Conservation (phyloP, 1,284 basidiomycete species). For the Trametes versicolor region DNA sequence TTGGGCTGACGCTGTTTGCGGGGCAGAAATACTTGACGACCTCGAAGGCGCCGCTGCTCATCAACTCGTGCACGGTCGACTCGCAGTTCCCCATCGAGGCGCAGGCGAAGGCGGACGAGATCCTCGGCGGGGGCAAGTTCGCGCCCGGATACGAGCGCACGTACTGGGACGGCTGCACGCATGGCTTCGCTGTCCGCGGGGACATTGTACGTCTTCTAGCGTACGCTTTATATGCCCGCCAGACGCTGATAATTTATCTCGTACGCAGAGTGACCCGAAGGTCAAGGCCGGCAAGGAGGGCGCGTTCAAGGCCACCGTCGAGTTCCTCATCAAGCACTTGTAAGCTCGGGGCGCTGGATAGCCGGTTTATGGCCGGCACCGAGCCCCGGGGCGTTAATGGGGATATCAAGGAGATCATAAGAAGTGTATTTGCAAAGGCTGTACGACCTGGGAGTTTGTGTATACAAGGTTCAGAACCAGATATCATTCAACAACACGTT, state of each 20-base stretch:
- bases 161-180: constrained; percentile 56
- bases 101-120: constrained; percentile 59
- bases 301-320: constrained; percentile 44
- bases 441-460: background rate
- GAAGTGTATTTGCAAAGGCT: constrained; percentile 3
- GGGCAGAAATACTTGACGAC: constrained; percentile 56
- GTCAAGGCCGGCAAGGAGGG: constrained; percentile 46
- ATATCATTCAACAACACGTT: background rate
- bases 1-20: background rate
- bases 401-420: background rate
- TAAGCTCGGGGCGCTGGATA: constrained; percentile 3
- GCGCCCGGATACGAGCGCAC: constrained; percentile 54
- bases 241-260: background rate
- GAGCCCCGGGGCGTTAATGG: background rate
- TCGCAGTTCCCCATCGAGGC: constrained; percentile 57
- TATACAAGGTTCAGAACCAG: background rate
- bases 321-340: constrained; percentile 42
- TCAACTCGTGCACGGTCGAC: constrained; percentile 71
- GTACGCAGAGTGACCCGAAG: constrained; percentile 42
- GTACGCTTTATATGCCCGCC: background rate
- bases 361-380: background rate
- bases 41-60: constrained; percentile 65
- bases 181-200: constrained; percentile 61
- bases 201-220: constrained; percentile 42
- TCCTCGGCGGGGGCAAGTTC: constrained; percentile 64